Evolutionary conservation across 2,329 filamentous ascomycete genomes (phyloP), one percentile per base, ranked within the genome.

Genomic region (Ceratocystis diversiconidia): DNA sequence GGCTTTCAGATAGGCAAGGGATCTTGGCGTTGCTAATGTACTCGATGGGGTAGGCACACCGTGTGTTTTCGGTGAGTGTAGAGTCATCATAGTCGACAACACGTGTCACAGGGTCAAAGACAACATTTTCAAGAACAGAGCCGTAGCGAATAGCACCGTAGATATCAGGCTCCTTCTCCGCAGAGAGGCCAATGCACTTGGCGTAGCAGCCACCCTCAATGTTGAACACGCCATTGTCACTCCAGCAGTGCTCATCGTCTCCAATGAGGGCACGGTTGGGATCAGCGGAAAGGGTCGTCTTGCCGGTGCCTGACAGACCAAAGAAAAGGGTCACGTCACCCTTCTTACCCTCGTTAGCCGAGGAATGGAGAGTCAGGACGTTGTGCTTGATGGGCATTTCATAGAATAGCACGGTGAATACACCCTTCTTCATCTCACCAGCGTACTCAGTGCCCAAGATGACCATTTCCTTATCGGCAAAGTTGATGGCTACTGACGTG

Each of bases 351-450:
- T 99, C 89, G 79, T 99, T 99, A 74, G 94, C 94, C 7, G 94
- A 99, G 17, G 94, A 99, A 83, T 99, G 94, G 65, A 99, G 87
- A 50, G 94, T 99, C 71, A 99, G 81, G 72, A 99, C 92, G 77
- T 97, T 95, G 85, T 99, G 94, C 86, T 96, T 96, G 75, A 99
- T 90, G 68, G 94, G 94, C 92, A 97, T 99, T 82, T 99, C 94
- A 82, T 97, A 99, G 85, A 96, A 99, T 75, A 99, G 86, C 62
- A 99, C 91, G 61, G 94, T 99, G 84, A 99, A 99, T 77, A 99
- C 85, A 72, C 94, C 92, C 82, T 96, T 96, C 82, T 96, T 96
- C 89, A 94, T 92, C 80, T 92, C 89, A 73, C 92, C 92, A 66
- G 94, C 94, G 74, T 99, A 99, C 80, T 99, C 94, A 44, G 94